A percentile compares a stretch with the other conserved stretches of the same genome.
Evolutionary conservation across 331 rosid species (phyloP).

Genomic region (Arachis monticola): DNA sequence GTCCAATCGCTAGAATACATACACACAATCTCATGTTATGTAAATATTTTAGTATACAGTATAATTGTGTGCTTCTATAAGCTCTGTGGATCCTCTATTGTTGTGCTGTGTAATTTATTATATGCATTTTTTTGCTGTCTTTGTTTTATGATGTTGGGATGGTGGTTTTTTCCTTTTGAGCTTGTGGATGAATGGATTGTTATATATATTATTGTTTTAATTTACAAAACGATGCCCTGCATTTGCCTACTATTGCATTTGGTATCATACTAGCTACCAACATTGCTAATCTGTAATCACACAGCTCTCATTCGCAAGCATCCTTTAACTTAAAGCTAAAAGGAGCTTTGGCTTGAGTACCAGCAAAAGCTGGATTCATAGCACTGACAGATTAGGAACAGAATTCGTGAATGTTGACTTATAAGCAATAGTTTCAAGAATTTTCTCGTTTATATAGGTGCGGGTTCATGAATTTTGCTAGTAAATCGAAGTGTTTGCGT

Average conservation of each 20-base stretch:
- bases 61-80: constrained; percentile 4
- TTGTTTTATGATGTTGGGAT: too few species aligned
- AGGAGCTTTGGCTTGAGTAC: constrained; percentile 6
- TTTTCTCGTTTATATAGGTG: constrained; percentile 61
- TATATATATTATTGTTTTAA: constrained; percentile 5
- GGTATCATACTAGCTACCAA: background rate
- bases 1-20: background rate
- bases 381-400: constrained; percentile 1
- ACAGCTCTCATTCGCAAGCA: constrained; percentile 16
- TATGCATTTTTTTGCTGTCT: constrained; percentile 3
- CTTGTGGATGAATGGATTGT: background rate
- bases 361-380: constrained; percentile 28
- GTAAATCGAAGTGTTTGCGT: constrained; percentile 68
- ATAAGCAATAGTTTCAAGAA: constrained; percentile 9
- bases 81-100: constrained; percentile 3
- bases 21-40: background rate
- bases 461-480: constrained; percentile 77
- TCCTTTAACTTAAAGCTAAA: constrained; percentile 13
- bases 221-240: background rate
- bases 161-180: background rate
- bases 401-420: background rate
- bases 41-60: background rate
- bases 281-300: background rate
- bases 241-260: background rate
- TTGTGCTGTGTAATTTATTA: constrained; percentile 22